Percentiles rank a stretch among this genome's conserved stretches.
Evolutionary conservation across 148 eudicot species (phyloP).

Genomic region (Arctostaphylos glauca): DNA sequence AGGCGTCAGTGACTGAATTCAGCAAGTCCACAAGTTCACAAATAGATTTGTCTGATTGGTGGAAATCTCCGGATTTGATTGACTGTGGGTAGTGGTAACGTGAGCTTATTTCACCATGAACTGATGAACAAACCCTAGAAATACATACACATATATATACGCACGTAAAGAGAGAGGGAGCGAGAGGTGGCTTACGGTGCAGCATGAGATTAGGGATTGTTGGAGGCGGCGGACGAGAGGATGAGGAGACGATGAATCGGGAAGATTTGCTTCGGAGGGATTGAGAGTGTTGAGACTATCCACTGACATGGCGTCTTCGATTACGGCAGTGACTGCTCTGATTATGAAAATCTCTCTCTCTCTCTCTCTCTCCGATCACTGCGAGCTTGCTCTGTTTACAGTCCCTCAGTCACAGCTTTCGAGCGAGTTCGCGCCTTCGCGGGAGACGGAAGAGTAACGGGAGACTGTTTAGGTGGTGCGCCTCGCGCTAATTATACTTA

Average conservation of each 20-base stretch:
- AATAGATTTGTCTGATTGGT: slow-evolving; percentile 35
- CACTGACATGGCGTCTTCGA: slow-evolving; percentile 10
- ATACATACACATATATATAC: background rate
- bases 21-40: slow-evolving; percentile 46
- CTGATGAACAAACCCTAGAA: background rate
- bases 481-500: too few species aligned
- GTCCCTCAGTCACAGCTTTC: background rate
- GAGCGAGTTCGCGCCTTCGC: background rate
- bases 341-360: too few species aligned
- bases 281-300: background rate
- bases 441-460: background rate
- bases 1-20: slow-evolving; percentile 38
- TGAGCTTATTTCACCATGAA: background rate
- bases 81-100: slow-evolving; percentile 24
- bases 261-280: background rate
- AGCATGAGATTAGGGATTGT: slow-evolving; percentile 34
- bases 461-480: background rate
- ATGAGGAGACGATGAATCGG: slow-evolving; percentile 10
- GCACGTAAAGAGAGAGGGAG: background rate
- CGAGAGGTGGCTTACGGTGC: slow-evolving; percentile 28
- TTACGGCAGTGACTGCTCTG: background rate
- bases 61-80: slow-evolving; percentile 35
- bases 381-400: background rate
- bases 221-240: slow-evolving; percentile 28
- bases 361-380: background rate